Conservation (phyloP, 345 rosid genomes). For the Acer yangbiense region DNA sequence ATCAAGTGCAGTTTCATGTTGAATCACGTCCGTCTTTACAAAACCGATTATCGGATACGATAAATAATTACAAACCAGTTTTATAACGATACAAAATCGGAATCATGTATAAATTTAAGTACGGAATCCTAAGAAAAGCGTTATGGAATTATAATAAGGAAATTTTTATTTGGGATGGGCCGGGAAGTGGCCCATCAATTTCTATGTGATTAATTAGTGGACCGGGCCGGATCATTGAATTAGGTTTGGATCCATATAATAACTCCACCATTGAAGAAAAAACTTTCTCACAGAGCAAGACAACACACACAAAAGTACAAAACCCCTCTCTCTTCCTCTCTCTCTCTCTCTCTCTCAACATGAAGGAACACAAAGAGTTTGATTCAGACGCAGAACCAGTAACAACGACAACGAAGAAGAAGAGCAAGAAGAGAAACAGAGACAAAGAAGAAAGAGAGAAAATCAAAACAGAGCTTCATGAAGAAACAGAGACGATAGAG, state of each 20-base stretch:
- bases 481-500: background rate
- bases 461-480: constrained; percentile 20
- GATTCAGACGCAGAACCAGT: background rate
- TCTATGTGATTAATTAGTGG: background rate
- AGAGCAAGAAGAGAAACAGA: background rate
- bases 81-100: no score
- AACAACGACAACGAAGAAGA: background rate
- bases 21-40: no score
- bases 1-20: no score
- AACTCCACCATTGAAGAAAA: background rate
- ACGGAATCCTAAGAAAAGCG: no score
- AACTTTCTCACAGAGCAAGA: background rate
- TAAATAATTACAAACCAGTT: no score
- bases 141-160: no score
- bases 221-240: background rate
- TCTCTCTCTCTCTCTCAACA: background rate
- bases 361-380: background rate
- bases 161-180: no score
- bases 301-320: background rate
- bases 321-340: background rate
- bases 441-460: background rate
- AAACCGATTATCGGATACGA: no score
- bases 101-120: no score
- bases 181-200: background rate
- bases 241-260: background rate